Evolutionary conservation across 1,139 yeast species (phyloP).

Genomic region (Yamadazyma songkhlaensis): DNA sequence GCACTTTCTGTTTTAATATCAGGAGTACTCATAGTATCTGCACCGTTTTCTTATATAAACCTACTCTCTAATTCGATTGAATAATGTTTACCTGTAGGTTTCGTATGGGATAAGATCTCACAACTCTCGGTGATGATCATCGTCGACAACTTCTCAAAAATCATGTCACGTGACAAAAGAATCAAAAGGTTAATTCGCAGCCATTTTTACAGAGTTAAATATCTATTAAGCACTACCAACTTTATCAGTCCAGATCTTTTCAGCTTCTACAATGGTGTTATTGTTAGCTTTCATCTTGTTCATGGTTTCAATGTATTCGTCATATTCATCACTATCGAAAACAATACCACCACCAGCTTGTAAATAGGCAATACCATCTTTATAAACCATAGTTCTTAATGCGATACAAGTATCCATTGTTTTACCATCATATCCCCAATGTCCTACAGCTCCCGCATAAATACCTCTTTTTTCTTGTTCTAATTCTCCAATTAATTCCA

Average conservation of each 20-base stretch:
- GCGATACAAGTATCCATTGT: conserved; percentile 98
- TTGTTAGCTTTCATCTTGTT: conserved; percentile 95
- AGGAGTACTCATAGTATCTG: conserved; percentile 1
- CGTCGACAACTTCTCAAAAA: conserved; percentile 5
- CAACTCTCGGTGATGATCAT: conserved; percentile 10
- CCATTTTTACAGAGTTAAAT: neutral
- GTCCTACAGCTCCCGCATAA: conserved; percentile 99
- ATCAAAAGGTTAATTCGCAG: neutral
- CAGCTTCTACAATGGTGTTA: conserved; percentile 87
- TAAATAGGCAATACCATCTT: conserved; percentile 84
- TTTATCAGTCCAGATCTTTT: conserved; percentile 65
- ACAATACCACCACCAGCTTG: conserved; percentile 99
- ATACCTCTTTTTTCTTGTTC: conserved; percentile 94
- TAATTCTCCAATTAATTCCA: conserved; percentile 88
- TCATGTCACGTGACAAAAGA: conserved; percentile 4
- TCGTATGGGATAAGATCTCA: neutral
- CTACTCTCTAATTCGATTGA: neutral
- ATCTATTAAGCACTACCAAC: conserved; percentile 31
- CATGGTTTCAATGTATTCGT: conserved; percentile 94
- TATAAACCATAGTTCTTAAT: conserved; percentile 91
- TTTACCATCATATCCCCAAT: conserved; percentile 92
- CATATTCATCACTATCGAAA: conserved; percentile 89
- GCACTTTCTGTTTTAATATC: conserved; percentile 5
- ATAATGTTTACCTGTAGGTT: neutral
- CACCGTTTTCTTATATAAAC: neutral